Percentiles rank a stretch among this genome's conserved stretches.
phyloP scores from a whole-genome alignment of 306 rosid genomes.

The Vigna unguiculata region DNA sequence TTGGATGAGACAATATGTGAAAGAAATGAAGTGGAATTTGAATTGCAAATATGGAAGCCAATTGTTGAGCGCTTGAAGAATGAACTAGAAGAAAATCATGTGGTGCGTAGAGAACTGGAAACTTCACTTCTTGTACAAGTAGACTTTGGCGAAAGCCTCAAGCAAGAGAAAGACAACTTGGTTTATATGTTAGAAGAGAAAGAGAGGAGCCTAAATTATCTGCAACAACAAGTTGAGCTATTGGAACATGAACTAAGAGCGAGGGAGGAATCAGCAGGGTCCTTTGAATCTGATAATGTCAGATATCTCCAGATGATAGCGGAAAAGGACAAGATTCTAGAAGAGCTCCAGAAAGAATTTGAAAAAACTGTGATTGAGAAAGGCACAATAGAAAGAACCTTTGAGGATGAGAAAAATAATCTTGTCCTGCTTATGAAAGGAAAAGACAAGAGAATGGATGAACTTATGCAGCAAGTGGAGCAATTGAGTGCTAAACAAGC shows the following conservation, averaged over 20 bases:
- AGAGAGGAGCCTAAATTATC: constrained; percentile 50
- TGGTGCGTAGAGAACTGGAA: constrained; percentile 68
- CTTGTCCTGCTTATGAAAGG: not conserved
- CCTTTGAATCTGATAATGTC: constrained; percentile 29
- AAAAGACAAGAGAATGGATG: constrained; percentile 44
- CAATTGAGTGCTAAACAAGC: constrained; percentile 51
- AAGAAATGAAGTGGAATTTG: constrained; percentile 72
- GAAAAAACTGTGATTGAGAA: constrained; percentile 59
- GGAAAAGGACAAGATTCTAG: constrained; percentile 61
- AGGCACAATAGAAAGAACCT: constrained; percentile 49
- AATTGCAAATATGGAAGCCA: constrained; percentile 71
- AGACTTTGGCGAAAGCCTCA: constrained; percentile 61
- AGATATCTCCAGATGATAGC: constrained; percentile 45
- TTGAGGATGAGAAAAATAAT: constrained; percentile 54
- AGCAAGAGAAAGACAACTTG: constrained; percentile 61
- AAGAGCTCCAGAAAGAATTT: constrained; percentile 66
- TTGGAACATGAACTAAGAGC: constrained; percentile 55
- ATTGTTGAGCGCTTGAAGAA: constrained; percentile 55
- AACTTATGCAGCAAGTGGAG: constrained; percentile 56
- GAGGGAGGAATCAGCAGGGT: constrained; percentile 36
- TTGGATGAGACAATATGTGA: constrained; percentile 61
- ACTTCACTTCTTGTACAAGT: constrained; percentile 78
- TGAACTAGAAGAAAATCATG: constrained; percentile 63
- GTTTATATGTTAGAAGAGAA: constrained; percentile 52
- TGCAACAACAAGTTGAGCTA: constrained; percentile 49